A percentile compares a stretch with the other conserved stretches of the same genome.
These are phyloP conservation scores for Bonia amplexicaulis DNA, from an alignment of 176 grass and related monocot species.

Conservation along the genomic window DNA sequence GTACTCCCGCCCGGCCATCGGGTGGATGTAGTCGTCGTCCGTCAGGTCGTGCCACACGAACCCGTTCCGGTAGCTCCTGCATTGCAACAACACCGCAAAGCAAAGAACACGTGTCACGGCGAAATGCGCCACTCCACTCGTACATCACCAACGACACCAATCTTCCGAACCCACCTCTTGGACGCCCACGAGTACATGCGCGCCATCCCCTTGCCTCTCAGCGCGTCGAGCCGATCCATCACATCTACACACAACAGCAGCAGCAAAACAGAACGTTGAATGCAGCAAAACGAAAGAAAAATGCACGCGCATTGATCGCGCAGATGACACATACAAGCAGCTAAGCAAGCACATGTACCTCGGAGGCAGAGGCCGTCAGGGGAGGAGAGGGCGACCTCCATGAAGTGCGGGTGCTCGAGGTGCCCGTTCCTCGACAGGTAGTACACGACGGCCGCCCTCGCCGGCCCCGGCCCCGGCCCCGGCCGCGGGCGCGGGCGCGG, in stretches of 20 bases:
- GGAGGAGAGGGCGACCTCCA: conserved; percentile 61
- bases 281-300: neutral
- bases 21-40: conserved; percentile 75
- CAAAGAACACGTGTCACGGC: neutral
- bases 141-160: neutral
- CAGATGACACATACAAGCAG: neutral
- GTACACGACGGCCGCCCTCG: conserved; percentile 73
- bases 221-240: conserved; percentile 61
- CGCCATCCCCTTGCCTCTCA: conserved; percentile 76
- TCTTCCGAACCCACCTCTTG: conserved; percentile 42
- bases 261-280: neutral
- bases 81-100: neutral
- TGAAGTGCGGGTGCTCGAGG: conserved; percentile 93
- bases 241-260: conserved; percentile 41
- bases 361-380: conserved; percentile 74
- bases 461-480: neutral
- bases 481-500: neutral
- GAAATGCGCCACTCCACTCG: neutral
- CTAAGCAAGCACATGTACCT: conserved; percentile 27
- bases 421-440: conserved; percentile 77
- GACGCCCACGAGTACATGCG: conserved; percentile 80
- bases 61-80: conserved; percentile 89
- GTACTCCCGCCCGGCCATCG: conserved; percentile 72
- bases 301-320: neutral
- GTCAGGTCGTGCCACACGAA: conserved; percentile 96